A percentile compares a stretch with the other conserved stretches of the same genome.
These are phyloP conservation scores for Sphaerulina populicola DNA, from an alignment of 2,329 filamentous ascomycete species.

Conservation along the genomic window DNA sequence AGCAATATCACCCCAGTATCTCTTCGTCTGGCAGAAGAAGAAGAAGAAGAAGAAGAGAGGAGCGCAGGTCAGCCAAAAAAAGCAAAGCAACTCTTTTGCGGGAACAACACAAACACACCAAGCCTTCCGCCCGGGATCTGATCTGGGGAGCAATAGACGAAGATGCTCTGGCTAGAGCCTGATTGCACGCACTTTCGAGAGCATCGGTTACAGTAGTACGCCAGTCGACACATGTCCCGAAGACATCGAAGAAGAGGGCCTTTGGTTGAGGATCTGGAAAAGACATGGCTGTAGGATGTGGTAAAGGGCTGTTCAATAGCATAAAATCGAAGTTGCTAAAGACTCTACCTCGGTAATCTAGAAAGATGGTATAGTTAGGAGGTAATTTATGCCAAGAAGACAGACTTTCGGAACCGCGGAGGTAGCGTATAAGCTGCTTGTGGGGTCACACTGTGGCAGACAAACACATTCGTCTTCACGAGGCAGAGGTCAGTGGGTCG, in stretches of 20 bases:
- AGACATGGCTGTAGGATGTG: background rate
- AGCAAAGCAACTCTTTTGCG: no score
- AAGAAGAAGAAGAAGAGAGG: no score
- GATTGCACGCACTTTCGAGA: constrained; percentile 45
- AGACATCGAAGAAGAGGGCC: constrained; percentile 65
- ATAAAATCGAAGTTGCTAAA: no score
- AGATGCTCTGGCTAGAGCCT: constrained; percentile 41
- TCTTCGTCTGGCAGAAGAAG: constrained; percentile 30
- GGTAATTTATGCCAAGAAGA: no score
- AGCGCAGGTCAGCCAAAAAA: background rate
- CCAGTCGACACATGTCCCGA: constrained; percentile 77
- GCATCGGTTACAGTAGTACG: constrained; percentile 56
- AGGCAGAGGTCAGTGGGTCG: background rate
- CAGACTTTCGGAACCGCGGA: no score
- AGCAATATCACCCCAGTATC: constrained; percentile 42
- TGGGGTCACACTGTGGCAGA: no score
- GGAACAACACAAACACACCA: constrained; percentile 33
- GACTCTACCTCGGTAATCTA: no score
- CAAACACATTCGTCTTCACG: background rate
- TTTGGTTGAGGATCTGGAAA: constrained; percentile 35
- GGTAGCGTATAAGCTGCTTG: no score
- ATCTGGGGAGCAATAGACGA: constrained; percentile 42
- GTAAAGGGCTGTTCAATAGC: no score
- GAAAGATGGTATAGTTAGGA: no score
- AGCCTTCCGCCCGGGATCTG: constrained; percentile 37